Conservation (phyloP, 2,329 filamentous ascomycete genomes). For the Curvularia spicifera region DNA sequence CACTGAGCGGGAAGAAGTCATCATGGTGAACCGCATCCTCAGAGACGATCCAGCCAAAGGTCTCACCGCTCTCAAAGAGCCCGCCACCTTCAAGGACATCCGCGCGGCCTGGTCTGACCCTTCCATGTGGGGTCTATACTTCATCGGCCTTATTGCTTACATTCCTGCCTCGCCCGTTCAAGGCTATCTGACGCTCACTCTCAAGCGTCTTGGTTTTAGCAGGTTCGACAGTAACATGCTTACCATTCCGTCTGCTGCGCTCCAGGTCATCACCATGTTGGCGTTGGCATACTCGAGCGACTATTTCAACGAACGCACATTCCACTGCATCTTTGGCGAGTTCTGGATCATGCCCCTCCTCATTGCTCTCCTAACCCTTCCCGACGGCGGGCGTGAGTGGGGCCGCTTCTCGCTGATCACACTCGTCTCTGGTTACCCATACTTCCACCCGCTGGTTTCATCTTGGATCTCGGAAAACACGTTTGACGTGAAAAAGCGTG, state of each 20-base stretch:
- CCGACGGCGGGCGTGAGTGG: conserved; percentile 47
- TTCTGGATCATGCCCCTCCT: conserved; percentile 53
- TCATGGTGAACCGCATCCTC: conserved; percentile 69
- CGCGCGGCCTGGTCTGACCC: conserved; percentile 60
- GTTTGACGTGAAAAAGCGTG: conserved; percentile 66
- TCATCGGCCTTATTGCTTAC: conserved; percentile 53
- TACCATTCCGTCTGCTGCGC: conserved; percentile 52
- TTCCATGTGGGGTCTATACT: conserved; percentile 63
- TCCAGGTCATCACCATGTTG: conserved; percentile 60
- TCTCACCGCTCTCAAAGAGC: conserved; percentile 63
- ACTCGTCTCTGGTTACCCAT: conserved; percentile 50
- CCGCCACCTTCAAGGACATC: conserved; percentile 56
- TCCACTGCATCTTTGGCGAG: conserved; percentile 54
- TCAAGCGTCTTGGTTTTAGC: conserved; percentile 50
- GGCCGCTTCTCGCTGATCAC: conserved; percentile 49
- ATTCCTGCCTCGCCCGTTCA: conserved; percentile 48
- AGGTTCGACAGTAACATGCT: conserved; percentile 54
- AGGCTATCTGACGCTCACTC: conserved; percentile 50
- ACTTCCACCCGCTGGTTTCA: conserved; percentile 64
- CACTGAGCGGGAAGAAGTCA: conserved; percentile 68
- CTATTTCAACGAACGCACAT: conserved; percentile 60
- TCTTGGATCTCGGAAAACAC: conserved; percentile 68
- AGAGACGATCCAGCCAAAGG: conserved; percentile 64
- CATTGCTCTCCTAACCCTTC: conserved; percentile 46
- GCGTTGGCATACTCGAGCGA: conserved; percentile 52